Evolutionary conservation across 2,329 filamentous ascomycete species (phyloP).

Genomic region (Fusarium udum): DNA sequence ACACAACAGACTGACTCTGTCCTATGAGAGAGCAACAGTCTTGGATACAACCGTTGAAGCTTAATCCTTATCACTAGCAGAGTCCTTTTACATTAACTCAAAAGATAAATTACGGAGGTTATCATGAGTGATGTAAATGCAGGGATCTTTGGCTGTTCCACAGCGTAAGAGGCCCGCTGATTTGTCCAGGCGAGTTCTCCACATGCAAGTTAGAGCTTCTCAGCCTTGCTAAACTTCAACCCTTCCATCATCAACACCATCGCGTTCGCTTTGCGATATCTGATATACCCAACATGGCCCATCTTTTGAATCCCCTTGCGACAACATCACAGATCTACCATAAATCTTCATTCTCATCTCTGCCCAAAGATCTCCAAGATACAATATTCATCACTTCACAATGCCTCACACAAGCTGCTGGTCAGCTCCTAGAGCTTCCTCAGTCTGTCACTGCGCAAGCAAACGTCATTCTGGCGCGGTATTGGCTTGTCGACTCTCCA

Average conservation of each 20-base stretch:
- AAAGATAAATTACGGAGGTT: neutral
- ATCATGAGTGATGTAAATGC: conserved; percentile 7
- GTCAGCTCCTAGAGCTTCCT: conserved; percentile 82
- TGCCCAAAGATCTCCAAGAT: conserved; percentile 76
- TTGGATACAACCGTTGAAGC: too few species aligned
- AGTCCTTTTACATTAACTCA: neutral
- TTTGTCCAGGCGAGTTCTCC: conserved; percentile 17
- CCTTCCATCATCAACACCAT: conserved; percentile 2
- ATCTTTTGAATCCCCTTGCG: conserved; percentile 76
- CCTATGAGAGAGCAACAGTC: neutral
- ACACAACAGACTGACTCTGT: neutral
- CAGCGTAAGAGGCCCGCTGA: conserved; percentile 3
- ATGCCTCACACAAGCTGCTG: conserved; percentile 79
- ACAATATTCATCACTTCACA: conserved; percentile 76
- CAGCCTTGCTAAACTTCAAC: conserved; percentile 38
- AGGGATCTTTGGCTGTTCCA: conserved; percentile 17
- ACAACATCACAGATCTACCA: conserved; percentile 74
- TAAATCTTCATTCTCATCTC: conserved; percentile 62
- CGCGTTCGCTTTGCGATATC: neutral
- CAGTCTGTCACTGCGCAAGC: conserved; percentile 88
- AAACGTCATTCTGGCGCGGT: conserved; percentile 82
- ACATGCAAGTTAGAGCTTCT: conserved; percentile 24
- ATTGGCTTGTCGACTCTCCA: conserved; percentile 72
- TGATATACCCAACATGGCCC: conserved; percentile 56
- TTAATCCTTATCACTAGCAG: neutral